phyloP scores from a whole-genome alignment of 169 alveolate genomes.

The Plasmodium vinckei region DNA sequence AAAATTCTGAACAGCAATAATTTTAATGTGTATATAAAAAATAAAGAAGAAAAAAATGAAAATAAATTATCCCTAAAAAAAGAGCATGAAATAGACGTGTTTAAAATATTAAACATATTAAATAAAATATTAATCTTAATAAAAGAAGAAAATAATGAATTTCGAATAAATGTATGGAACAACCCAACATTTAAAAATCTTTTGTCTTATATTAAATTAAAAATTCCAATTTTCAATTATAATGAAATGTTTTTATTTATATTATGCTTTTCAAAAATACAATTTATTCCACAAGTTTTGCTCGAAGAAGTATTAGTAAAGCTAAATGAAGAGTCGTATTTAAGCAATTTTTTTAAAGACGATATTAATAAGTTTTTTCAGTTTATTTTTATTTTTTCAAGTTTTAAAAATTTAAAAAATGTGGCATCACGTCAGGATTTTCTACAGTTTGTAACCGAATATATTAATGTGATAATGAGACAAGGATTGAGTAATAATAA shows the following conservation, averaged over 20 bases:
- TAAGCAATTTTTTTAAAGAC: conserved; percentile 21
- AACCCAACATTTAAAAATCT: conserved; percentile 31
- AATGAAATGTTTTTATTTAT: conserved; percentile 62
- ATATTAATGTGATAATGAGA: conserved; percentile 17
- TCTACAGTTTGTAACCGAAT: conserved; percentile 31
- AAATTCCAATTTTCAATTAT: conserved; percentile 40
- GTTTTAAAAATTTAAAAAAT: conserved; percentile 30
- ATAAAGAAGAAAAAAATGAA: conserved; percentile 10
- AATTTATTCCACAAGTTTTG: conserved; percentile 66
- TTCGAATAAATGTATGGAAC: conserved; percentile 36
- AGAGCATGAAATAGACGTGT: conserved; percentile 44
- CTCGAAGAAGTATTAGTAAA: conserved; percentile 17
- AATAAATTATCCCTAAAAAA: not conserved
- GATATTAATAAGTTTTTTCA: conserved; percentile 46
- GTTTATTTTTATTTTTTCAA: conserved; percentile 32
- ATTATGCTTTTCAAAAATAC: conserved; percentile 69
- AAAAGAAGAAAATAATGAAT: conserved; percentile 33
- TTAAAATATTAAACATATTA: conserved; percentile 32
- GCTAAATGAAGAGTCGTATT: conserved; percentile 14
- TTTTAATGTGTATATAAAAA: conserved; percentile 33
- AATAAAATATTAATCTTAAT: conserved; percentile 49
- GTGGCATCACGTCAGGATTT: not conserved
- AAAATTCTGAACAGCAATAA: conserved; percentile 38
- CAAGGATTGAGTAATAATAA: not conserved
- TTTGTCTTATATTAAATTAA: conserved; percentile 24